Percentiles rank a stretch among this genome's conserved stretches.
phyloP scores from a whole-genome alignment of 2,329 filamentous ascomycete species.

The Verticillium isaacii region DNA sequence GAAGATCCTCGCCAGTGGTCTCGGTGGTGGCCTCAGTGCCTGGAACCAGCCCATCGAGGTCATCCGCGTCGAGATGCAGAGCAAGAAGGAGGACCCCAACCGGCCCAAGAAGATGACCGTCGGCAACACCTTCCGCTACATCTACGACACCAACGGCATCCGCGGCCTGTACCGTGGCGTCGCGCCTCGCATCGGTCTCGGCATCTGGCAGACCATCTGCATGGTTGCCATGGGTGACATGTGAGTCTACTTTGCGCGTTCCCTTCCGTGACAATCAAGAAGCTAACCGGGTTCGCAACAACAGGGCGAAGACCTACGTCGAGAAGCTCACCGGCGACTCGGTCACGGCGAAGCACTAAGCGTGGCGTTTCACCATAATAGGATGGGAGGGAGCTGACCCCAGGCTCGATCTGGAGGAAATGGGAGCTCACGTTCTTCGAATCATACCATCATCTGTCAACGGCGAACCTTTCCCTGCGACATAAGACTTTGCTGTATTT shows the following conservation, averaged over 20 bases:
- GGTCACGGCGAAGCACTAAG: slow-evolving; percentile 64
- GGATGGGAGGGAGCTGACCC: neutral
- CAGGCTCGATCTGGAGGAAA: neutral
- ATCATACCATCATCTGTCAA: neutral
- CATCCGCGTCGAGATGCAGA: slow-evolving; percentile 99
- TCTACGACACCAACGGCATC: slow-evolving; percentile 83
- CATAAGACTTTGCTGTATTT: neutral
- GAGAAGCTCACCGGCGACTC: slow-evolving; percentile 61
- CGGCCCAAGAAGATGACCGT: slow-evolving; percentile 99
- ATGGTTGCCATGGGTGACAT: slow-evolving; percentile 99
- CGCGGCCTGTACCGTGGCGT: slow-evolving; percentile 95
- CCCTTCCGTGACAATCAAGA: neutral
- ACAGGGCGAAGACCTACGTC: slow-evolving; percentile 62
- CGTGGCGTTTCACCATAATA: neutral
- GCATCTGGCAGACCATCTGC: slow-evolving; percentile 99
- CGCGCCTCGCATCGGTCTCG: slow-evolving; percentile 85
- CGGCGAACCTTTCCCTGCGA: neutral
- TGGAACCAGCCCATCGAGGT: slow-evolving; percentile 99
- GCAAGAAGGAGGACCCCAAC: slow-evolving; percentile 96
- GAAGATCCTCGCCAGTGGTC: slow-evolving; percentile 80
- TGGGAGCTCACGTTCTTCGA: neutral
- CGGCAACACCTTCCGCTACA: slow-evolving; percentile 78
- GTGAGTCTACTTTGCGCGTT: slow-evolving; percentile 50
- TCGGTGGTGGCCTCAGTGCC: slow-evolving; percentile 91
- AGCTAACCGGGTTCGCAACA: neutral